A percentile compares a stretch with the other conserved stretches of the same genome.
Evolutionary conservation across 2,329 filamentous ascomycete genomes (phyloP).

Genomic region (Alternaria brassicae): DNA sequence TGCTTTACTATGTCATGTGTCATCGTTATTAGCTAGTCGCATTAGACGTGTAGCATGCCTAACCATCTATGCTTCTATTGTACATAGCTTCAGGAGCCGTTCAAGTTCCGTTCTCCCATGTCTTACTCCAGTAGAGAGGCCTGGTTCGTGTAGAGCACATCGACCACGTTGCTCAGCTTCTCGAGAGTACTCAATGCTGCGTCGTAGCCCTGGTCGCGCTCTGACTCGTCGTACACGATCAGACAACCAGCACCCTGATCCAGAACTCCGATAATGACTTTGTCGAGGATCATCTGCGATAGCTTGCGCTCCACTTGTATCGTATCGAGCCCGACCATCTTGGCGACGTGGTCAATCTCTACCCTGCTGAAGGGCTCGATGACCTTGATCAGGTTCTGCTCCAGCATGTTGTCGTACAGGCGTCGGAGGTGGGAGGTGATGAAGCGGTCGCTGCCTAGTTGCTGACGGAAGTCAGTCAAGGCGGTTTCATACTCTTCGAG

Average conservation of each 20-base stretch:
- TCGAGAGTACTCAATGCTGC: slow-evolving; percentile 93
- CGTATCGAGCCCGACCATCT: slow-evolving; percentile 96
- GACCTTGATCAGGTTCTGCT: slow-evolving; percentile 99
- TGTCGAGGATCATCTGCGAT: slow-evolving; percentile 99
- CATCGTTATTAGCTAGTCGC: slow-evolving; percentile 26
- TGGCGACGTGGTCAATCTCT: slow-evolving; percentile 94
- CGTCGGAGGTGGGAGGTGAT: slow-evolving; percentile 95
- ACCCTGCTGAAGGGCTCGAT: slow-evolving; percentile 98
- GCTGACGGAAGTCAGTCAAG: slow-evolving; percentile 86
- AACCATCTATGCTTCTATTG: slow-evolving; percentile 42
- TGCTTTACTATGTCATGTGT: slow-evolving; percentile 13
- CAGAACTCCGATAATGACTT: slow-evolving; percentile 95
- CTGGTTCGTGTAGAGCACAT: slow-evolving; percentile 97
- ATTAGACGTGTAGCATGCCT: slow-evolving; percentile 19
- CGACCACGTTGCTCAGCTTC: slow-evolving; percentile 95
- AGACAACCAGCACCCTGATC: slow-evolving; percentile 98
- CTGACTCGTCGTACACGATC: slow-evolving; percentile 95
- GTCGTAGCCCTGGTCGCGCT: slow-evolving; percentile 92
- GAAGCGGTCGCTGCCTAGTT: slow-evolving; percentile 93
- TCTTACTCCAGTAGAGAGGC: slow-evolving; percentile 88
- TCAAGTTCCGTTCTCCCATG: not conserved
- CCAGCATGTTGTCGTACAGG: slow-evolving; percentile 97
- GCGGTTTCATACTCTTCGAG: slow-evolving; percentile 97
- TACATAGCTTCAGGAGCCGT: slow-evolving; percentile 33
- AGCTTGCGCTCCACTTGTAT: slow-evolving; percentile 98